Conservation (phyloP, 1,139 yeast species). For the Blastobotrys raffinosifermentans region DNA sequence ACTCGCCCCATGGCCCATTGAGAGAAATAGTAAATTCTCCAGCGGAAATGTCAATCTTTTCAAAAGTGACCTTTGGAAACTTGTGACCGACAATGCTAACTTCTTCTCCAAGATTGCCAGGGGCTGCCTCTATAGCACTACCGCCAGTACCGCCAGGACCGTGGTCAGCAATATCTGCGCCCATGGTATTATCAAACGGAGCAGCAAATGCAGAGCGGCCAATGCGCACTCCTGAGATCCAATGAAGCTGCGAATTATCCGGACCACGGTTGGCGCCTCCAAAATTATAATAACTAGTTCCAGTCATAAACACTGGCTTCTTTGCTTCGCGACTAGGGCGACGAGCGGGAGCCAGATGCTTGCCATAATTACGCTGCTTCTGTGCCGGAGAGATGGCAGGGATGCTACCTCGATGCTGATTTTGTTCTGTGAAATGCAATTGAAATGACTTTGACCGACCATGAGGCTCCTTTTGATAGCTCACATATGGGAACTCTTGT, state of each 20-base stretch:
- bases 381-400: neutral
- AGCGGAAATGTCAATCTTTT: conserved; percentile 79
- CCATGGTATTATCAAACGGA: conserved; percentile 23
- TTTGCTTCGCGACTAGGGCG: neutral
- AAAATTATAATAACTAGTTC: conserved; percentile 3
- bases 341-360: neutral
- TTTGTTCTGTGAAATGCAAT: too few relatives aligned
- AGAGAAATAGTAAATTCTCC: conserved; percentile 72
- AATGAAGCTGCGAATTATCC: conserved; percentile 64
- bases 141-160: conserved; percentile 18
- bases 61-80: conserved; percentile 82
- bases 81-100: conserved; percentile 85
- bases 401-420: too few relatives aligned
- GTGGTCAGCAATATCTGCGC: conserved; percentile 21
- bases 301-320: conserved; percentile 6
- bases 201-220: conserved; percentile 48
- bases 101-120: conserved; percentile 81
- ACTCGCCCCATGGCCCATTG: conserved; percentile 62
- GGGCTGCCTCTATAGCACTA: conserved; percentile 44
- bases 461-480: conserved; percentile 49
- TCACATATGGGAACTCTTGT: conserved; percentile 41
- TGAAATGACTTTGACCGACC: conserved; percentile 1
- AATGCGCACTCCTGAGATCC: conserved; percentile 90
- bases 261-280: conserved; percentile 1
- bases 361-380: neutral